Evolutionary conservation across 306 rosid species (phyloP).

Genomic region (Dryas octopetala): DNA sequence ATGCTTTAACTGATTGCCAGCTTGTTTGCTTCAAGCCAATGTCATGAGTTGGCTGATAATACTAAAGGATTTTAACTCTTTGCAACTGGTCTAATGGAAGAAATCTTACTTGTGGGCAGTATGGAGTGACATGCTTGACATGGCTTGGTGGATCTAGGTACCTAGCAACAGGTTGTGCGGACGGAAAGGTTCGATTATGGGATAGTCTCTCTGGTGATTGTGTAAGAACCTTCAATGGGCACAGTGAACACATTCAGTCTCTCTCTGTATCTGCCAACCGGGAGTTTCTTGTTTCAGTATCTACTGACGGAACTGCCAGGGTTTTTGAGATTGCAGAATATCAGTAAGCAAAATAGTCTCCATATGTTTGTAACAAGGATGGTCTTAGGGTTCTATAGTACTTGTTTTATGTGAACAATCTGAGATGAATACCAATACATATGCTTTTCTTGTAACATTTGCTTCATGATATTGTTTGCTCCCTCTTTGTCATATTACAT

Average conservation of each 20-base stretch:
- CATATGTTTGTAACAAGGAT: neutral
- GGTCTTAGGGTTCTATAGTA: neutral
- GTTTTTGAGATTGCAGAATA: constrained; percentile 67
- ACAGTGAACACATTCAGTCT: constrained; percentile 59
- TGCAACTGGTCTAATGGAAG: constrained; percentile 16
- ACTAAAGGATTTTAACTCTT: constrained; percentile 4
- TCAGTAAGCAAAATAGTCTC: constrained; percentile 21
- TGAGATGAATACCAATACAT: neutral
- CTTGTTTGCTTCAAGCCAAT: constrained; percentile 4
- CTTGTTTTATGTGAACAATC: neutral
- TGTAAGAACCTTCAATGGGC: constrained; percentile 64
- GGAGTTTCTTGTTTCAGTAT: constrained; percentile 69
- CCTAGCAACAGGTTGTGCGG: constrained; percentile 73
- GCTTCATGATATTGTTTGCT: neutral
- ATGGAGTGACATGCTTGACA: constrained; percentile 72
- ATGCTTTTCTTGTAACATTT: neutral
- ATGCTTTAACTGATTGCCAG: constrained; percentile 1
- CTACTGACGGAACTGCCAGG: constrained; percentile 74
- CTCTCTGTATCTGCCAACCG: constrained; percentile 59
- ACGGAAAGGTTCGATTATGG: constrained; percentile 79
- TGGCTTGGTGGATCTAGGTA: constrained; percentile 67
- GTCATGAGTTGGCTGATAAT: neutral
- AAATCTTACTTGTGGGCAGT: constrained; percentile 42
- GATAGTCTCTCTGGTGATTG: constrained; percentile 82
- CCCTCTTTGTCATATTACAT: neutral